These are phyloP conservation scores for Citrus australasica DNA, from an alignment of 345 rosid species.

Conservation along the genomic window DNA sequence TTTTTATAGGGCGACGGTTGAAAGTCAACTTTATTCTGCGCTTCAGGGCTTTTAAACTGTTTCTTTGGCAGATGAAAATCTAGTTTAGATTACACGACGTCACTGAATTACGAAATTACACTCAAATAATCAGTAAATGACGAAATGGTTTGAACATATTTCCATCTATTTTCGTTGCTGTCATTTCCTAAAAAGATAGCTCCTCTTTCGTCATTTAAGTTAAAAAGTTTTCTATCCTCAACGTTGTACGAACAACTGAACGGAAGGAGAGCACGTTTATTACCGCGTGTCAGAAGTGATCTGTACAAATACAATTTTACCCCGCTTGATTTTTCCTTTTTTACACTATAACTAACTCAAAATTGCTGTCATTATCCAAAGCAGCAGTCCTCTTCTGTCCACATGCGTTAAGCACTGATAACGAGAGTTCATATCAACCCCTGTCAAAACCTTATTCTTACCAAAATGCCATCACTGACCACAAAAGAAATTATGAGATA, in stretches of 20 bases:
- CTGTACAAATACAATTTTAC: not conserved
- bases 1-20: too few species aligned
- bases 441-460: not conserved
- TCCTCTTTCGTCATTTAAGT: not conserved
- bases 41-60: not conserved
- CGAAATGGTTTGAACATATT: not conserved
- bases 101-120: not conserved
- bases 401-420: not conserved
- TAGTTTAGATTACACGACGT: not conserved
- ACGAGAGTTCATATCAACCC: not conserved
- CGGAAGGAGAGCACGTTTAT: too few species aligned
- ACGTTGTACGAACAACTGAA: too few species aligned
- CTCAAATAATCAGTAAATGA: not conserved
- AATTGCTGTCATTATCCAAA: not conserved
- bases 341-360: not conserved
- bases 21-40: too few species aligned
- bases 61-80: not conserved
- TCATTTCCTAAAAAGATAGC: not conserved
- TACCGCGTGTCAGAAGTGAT: not conserved
- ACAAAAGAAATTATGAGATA: not conserved
- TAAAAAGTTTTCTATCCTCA: not conserved
- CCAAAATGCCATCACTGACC: not conserved
- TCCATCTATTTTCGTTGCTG: too few species aligned
- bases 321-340: accelerated
- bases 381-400: not conserved